A percentile compares a stretch with the other conserved stretches of the same genome.
Evolutionary conservation across 2,329 filamentous ascomycete species (phyloP).

Genomic region (Pestalotiopsis fici): DNA sequence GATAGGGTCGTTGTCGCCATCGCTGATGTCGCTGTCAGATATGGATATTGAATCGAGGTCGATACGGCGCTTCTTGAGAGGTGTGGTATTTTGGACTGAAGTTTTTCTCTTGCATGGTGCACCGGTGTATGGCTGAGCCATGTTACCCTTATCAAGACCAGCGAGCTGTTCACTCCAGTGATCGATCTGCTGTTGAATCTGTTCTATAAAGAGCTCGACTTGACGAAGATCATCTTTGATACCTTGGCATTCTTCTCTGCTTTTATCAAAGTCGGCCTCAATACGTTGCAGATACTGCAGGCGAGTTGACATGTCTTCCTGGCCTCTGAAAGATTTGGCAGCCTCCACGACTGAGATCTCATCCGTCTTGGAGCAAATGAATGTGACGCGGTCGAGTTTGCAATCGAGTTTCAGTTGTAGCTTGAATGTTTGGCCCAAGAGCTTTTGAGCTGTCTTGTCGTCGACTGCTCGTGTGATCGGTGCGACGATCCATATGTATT

Average conservation of each 20-base stretch:
- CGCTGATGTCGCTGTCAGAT: neutral
- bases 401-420: slow-evolving; percentile 61
- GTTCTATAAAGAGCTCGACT: slow-evolving; percentile 16
- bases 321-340: slow-evolving; percentile 34
- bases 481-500: slow-evolving; percentile 60
- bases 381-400: slow-evolving; percentile 53
- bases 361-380: slow-evolving; percentile 38
- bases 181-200: slow-evolving; percentile 14
- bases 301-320: slow-evolving; percentile 24
- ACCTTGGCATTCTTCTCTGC: too few relatives aligned
- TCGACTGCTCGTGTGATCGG: slow-evolving; percentile 62
- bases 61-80: neutral
- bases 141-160: neutral
- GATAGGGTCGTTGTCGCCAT: neutral
- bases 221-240: neutral
- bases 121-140: neutral
- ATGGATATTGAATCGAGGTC: neutral
- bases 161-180: neutral
- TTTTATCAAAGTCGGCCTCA: neutral
- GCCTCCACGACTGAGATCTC: slow-evolving; percentile 22
- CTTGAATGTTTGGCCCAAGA: slow-evolving; percentile 59
- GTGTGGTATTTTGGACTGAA: neutral
- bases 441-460: slow-evolving; percentile 58
- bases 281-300: neutral
- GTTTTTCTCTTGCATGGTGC: neutral